Evolutionary conservation across 116 monocot species (phyloP).

Genomic region (Zostera marina): DNA sequence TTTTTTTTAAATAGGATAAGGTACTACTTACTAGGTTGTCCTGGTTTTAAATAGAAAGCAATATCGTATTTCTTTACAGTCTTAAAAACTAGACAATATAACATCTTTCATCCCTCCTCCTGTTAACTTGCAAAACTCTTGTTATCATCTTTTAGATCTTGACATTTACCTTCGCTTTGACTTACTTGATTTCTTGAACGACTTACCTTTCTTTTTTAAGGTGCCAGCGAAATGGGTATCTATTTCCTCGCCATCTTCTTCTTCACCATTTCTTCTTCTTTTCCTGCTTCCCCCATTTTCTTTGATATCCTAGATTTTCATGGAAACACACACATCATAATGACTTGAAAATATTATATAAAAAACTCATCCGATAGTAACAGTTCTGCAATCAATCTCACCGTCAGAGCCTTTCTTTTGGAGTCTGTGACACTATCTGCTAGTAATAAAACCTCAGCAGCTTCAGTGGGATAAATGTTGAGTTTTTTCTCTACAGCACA

Average conservation of each 20-base stretch:
- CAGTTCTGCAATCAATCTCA: conserved; percentile 1
- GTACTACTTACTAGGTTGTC: too few species aligned
- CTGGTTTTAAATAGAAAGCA: too few species aligned
- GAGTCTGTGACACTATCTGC: conserved; percentile 43
- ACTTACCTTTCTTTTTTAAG: conserved; percentile 2
- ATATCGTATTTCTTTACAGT: too few species aligned
- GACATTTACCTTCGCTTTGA: conserved; percentile 3
- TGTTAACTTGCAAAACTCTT: too few species aligned
- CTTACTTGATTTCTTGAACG: conserved; percentile 6
- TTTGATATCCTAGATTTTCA: conserved; percentile 29
- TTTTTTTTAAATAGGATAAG: too few species aligned
- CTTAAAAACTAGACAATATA: too few species aligned
- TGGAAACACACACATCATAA: background rate
- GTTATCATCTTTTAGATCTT: too few species aligned
- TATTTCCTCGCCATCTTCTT: conserved; percentile 35
- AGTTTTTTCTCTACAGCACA: conserved; percentile 39
- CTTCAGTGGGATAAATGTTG: conserved; percentile 25
- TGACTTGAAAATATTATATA: background rate
- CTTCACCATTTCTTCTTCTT: conserved; percentile 26
- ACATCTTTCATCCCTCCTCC: too few species aligned
- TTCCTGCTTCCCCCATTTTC: conserved; percentile 21
- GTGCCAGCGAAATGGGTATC: conserved; percentile 9
- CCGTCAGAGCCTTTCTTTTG: conserved; percentile 42
- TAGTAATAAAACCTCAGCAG: conserved; percentile 29
- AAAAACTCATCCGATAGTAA: background rate